These are phyloP conservation scores for Crithidia thermophila DNA, from an alignment of 208 protist species.

Conservation along the genomic window DNA sequence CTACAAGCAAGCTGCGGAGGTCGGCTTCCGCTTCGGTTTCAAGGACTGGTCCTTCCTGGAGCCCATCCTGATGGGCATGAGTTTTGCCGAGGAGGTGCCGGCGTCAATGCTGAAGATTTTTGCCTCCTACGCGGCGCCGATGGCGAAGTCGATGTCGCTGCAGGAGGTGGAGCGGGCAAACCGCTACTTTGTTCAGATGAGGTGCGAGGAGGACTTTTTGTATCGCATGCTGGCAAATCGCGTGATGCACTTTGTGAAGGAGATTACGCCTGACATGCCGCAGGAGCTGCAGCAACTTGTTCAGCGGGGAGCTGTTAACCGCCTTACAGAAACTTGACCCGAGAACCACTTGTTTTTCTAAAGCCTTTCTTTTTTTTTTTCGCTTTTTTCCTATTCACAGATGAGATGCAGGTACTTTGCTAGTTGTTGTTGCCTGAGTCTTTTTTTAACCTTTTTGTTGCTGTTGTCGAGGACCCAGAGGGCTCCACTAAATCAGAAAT, in stretches of 20 bases:
- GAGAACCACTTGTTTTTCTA: not conserved
- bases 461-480: no score
- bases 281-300: slow-evolving; percentile 82
- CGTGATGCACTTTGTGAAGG: slow-evolving; percentile 89
- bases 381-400: not conserved
- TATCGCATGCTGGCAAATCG: slow-evolving; percentile 76
- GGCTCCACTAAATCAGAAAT: no score
- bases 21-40: slow-evolving; percentile 75
- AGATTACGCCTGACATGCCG: slow-evolving; percentile 88
- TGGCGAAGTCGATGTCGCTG: slow-evolving; percentile 76
- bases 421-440: not conserved
- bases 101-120: slow-evolving; percentile 56
- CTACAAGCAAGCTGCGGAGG: slow-evolving; percentile 72
- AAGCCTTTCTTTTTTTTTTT: not conserved
- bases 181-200: slow-evolving; percentile 66
- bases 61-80: slow-evolving; percentile 79
- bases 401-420: not conserved
- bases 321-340: slow-evolving; percentile 6
- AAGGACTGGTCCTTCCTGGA: slow-evolving; percentile 75
- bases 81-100: slow-evolving; percentile 44
- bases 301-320: slow-evolving; percentile 69
- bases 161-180: slow-evolving; percentile 87
- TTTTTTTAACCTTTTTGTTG: not conserved
- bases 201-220: slow-evolving; percentile 85
- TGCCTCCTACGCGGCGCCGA: slow-evolving; percentile 61